phyloP scores from a whole-genome alignment of 441 rosid species.

The Raphanus hybrid region DNA sequence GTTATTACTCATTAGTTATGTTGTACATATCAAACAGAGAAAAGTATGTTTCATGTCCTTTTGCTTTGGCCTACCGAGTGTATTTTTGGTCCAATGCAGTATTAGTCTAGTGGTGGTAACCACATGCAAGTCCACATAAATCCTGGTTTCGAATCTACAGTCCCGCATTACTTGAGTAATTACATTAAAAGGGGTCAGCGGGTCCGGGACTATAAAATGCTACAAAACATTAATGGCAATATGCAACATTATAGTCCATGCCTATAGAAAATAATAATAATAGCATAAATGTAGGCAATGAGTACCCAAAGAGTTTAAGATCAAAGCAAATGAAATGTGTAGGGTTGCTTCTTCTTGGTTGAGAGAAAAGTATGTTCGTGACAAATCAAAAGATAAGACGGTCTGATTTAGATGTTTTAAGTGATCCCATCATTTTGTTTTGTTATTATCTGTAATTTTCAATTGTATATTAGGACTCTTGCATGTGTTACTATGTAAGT shows the following conservation, averaged over 20 bases:
- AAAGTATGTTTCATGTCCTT: constrained; percentile 7
- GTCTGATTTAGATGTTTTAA: constrained; percentile 42
- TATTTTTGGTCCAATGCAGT: constrained; percentile 18
- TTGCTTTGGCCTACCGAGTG: not conserved
- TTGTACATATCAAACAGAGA: constrained; percentile 7
- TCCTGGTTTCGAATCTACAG: constrained; percentile 13
- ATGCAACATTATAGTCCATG: constrained; percentile 40
- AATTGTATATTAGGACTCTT: constrained; percentile 30
- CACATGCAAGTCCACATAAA: constrained; percentile 28
- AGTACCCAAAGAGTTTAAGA: constrained; percentile 39
- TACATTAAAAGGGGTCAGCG: constrained; percentile 9
- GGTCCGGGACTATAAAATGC: constrained; percentile 10
- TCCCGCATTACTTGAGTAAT: not conserved
- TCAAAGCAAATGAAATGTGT: constrained; percentile 46
- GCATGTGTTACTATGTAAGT: constrained; percentile 42
- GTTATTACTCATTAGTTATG: not conserved
- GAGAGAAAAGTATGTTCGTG: constrained; percentile 36
- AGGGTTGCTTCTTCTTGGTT: constrained; percentile 41
- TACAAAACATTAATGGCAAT: constrained; percentile 25
- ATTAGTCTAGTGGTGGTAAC: constrained; percentile 17
- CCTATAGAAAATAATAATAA: constrained; percentile 44
- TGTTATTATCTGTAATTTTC: not conserved
- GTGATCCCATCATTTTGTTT: constrained; percentile 40
- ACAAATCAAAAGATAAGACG: constrained; percentile 42
- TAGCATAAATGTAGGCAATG: constrained; percentile 47